A percentile compares a stretch with the other conserved stretches of the same genome.
Evolutionary conservation across 2,329 filamentous ascomycete genomes (phyloP).

Genomic region (Aphanocladium album): DNA sequence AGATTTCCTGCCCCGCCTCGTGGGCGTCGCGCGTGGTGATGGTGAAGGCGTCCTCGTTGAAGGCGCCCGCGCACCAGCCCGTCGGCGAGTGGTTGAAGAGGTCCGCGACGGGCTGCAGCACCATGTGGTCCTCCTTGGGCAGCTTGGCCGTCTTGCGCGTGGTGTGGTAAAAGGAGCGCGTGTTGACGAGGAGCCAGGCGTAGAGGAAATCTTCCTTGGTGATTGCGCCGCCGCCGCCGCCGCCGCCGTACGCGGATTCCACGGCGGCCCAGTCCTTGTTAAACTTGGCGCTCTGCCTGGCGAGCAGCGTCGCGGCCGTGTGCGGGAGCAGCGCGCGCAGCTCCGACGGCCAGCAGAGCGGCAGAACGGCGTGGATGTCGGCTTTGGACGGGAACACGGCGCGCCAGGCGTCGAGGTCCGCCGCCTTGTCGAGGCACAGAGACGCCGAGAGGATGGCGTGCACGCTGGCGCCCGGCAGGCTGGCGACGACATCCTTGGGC

Average conservation of each 20-base stretch:
- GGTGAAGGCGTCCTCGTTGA: slow-evolving; percentile 46
- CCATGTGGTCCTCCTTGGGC: slow-evolving; percentile 54
- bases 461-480: slow-evolving; percentile 50
- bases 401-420: slow-evolving; percentile 54
- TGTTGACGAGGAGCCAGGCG: slow-evolving; percentile 57
- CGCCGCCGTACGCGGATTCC: slow-evolving; percentile 21
- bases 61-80: slow-evolving; percentile 53
- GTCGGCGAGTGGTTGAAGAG: slow-evolving; percentile 57
- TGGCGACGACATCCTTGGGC: slow-evolving; percentile 45
- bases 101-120: slow-evolving; percentile 67
- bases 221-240: slow-evolving; percentile 11
- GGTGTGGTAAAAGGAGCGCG: slow-evolving; percentile 56
- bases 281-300: slow-evolving; percentile 46
- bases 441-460: slow-evolving; percentile 71
- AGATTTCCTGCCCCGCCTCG: slow-evolving; percentile 56
- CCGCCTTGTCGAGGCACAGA: slow-evolving; percentile 49
- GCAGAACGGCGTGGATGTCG: slow-evolving; percentile 49
- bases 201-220: slow-evolving; percentile 44
- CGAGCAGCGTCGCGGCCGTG: slow-evolving; percentile 39
- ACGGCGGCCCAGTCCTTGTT: slow-evolving; percentile 36
- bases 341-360: slow-evolving; percentile 41
- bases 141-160: slow-evolving; percentile 39
- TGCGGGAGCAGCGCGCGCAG: slow-evolving; percentile 42
- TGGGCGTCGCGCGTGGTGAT: slow-evolving; percentile 50
- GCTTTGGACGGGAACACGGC: slow-evolving; percentile 59